phyloP scores from a whole-genome alignment of 495 filamentous ascomycete species.

The Wilcoxina mikolae region DNA sequence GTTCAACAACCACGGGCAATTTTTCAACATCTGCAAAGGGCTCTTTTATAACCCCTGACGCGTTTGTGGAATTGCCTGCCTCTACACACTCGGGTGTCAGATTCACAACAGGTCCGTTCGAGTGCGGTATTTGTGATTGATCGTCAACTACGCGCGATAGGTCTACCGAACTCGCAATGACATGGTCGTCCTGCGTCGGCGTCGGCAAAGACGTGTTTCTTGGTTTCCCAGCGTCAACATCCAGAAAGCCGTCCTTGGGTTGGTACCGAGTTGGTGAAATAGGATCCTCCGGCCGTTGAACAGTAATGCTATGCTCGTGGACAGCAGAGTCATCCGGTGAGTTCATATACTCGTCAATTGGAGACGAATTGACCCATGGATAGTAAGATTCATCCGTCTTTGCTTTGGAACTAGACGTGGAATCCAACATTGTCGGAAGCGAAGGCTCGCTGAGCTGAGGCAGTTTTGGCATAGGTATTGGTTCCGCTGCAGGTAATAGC shows the following conservation, averaged over 20 bases:
- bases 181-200: conserved; percentile 8
- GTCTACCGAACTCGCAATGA: neutral
- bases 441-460: neutral
- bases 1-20: no score
- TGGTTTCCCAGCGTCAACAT: neutral
- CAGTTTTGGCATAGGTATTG: neutral
- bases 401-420: neutral
- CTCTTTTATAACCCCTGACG: no score
- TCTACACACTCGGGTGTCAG: neutral
- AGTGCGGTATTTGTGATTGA: neutral
- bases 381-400: neutral
- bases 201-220: conserved; percentile 4
- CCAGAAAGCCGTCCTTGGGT: neutral
- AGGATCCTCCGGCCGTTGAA: neutral
- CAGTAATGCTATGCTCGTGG: neutral
- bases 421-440: neutral
- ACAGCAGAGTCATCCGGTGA: neutral
- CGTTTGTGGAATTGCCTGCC: no score
- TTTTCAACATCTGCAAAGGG: no score
- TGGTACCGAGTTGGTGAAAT: neutral
- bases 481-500: neutral
- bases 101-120: neutral
- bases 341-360: neutral
- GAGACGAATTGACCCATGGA: conserved; percentile 1
- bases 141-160: neutral